Percentiles rank a stretch among this genome's conserved stretches.
These are phyloP conservation scores for Taphrina pruni DNA, from an alignment of 1,139 yeast species.

Conservation along the genomic window DNA sequence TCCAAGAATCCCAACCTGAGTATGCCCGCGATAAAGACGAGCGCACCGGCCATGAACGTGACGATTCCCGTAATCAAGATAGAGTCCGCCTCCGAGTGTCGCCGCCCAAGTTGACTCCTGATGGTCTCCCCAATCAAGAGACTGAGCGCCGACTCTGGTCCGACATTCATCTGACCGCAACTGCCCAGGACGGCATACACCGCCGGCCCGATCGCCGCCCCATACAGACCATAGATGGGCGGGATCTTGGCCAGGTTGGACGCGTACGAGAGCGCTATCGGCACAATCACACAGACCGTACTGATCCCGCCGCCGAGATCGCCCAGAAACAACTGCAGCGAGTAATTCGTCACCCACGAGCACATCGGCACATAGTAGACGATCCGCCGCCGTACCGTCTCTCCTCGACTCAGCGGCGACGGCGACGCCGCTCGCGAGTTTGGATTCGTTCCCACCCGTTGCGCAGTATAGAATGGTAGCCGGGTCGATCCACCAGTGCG, in stretches of 20 bases:
- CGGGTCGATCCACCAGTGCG: conserved; percentile 14
- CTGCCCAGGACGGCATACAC: conserved; percentile 84
- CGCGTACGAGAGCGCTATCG: conserved; percentile 86
- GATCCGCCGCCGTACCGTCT: conserved; percentile 14
- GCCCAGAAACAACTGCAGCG: conserved; percentile 52
- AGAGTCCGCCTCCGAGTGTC: conserved; percentile 46
- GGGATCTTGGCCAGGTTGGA: conserved; percentile 91
- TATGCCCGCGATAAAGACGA: conserved; percentile 76
- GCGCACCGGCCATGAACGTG: conserved; percentile 77
- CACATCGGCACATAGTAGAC: conserved; percentile 36
- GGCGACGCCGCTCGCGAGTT: conserved; percentile 26
- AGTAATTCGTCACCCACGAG: conserved; percentile 33
- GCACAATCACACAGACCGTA: conserved; percentile 88
- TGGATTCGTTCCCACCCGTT: conserved; percentile 30
- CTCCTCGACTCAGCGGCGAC: conserved; percentile 14
- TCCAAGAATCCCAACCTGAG: conserved; percentile 87
- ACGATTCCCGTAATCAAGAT: conserved; percentile 74
- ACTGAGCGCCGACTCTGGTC: conserved; percentile 94
- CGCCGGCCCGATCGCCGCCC: conserved; percentile 81
- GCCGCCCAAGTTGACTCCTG: conserved; percentile 54
- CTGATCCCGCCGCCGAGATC: conserved; percentile 87
- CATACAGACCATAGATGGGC: conserved; percentile 80
- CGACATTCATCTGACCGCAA: conserved; percentile 95
- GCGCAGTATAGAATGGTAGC: conserved; percentile 38
- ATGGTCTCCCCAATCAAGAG: conserved; percentile 90